Conservation (phyloP, 768 basidiomycete genomes). For the Lactarius deliciosus region DNA sequence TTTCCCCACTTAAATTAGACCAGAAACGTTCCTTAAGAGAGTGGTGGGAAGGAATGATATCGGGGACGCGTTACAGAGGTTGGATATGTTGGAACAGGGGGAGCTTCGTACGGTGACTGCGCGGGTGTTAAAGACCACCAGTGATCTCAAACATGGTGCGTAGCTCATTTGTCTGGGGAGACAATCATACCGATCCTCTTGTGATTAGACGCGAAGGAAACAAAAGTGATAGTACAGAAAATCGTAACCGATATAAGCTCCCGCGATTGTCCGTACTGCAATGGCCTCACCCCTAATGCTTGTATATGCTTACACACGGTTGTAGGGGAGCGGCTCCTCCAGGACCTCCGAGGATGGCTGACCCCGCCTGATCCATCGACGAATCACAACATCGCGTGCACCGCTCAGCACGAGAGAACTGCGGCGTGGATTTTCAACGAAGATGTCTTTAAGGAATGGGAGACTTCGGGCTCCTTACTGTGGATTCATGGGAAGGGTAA, state of each 20-base stretch:
- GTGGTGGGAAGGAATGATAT: too few relatives aligned
- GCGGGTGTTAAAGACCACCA: too few relatives aligned
- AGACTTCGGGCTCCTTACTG: neutral
- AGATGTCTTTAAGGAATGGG: neutral
- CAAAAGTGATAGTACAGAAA: neutral
- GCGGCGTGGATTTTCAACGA: neutral
- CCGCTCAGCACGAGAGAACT: neutral
- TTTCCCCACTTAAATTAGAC: neutral
- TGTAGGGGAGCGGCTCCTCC: neutral
- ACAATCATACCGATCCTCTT: neutral
- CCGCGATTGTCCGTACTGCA: neutral
- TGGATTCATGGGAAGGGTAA: neutral
- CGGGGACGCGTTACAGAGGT: too few relatives aligned
- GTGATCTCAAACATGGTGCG: neutral
- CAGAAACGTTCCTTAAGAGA: neutral
- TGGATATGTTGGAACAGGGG: too few relatives aligned
- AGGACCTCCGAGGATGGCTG: neutral
- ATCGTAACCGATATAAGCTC: neutral
- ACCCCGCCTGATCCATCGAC: neutral
- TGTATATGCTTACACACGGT: neutral
- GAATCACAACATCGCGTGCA: neutral
- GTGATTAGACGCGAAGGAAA: too few relatives aligned
- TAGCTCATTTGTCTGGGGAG: neutral
- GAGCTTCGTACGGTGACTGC: too few relatives aligned
- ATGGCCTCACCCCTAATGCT: neutral